A percentile compares a stretch with the other conserved stretches of the same genome.
Conservation (phyloP, 805 yeast species). For the Candida silvicultrix region DNA sequence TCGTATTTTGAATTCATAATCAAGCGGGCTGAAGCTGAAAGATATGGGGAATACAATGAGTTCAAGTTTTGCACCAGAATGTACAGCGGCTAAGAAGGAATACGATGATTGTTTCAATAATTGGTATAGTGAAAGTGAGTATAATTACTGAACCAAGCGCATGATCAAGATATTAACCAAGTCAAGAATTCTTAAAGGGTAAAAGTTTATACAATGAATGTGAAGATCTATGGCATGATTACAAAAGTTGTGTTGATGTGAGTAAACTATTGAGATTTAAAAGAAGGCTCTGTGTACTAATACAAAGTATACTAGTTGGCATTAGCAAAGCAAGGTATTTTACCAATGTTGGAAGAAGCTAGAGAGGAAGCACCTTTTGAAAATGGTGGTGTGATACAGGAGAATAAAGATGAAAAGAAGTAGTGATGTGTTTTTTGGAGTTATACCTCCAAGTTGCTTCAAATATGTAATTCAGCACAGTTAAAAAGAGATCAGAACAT, state of each 20-base stretch:
- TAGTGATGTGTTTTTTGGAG: no score
- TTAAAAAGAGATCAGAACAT: no score
- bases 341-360: slow-evolving; percentile 82
- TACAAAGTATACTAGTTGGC: slow-evolving; percentile 27
- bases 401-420: slow-evolving; percentile 4
- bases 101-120: slow-evolving; percentile 91
- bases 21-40: no score
- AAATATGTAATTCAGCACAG: no score
- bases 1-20: no score
- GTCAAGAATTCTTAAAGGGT: slow-evolving; percentile 48
- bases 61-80: slow-evolving; percentile 94
- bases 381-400: slow-evolving; percentile 45
- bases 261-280: slow-evolving; percentile 5
- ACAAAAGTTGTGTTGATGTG: slow-evolving; percentile 80
- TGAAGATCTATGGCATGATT: slow-evolving; percentile 80
- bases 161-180: slow-evolving; percentile 1
- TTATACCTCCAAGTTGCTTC: no score
- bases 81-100: slow-evolving; percentile 76
- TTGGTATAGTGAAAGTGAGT: slow-evolving; percentile 85
- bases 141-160: neutral
- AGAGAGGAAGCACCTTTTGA: slow-evolving; percentile 87
- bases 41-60: slow-evolving; percentile 77
- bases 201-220: slow-evolving; percentile 72
- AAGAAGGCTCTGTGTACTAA: slow-evolving; percentile 1
- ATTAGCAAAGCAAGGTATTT: slow-evolving; percentile 66